A percentile compares a stretch with the other conserved stretches of the same genome.
Conservation (phyloP, 371 early-diverging fungal genomes). For the Apophysomyces elegans region DNA sequence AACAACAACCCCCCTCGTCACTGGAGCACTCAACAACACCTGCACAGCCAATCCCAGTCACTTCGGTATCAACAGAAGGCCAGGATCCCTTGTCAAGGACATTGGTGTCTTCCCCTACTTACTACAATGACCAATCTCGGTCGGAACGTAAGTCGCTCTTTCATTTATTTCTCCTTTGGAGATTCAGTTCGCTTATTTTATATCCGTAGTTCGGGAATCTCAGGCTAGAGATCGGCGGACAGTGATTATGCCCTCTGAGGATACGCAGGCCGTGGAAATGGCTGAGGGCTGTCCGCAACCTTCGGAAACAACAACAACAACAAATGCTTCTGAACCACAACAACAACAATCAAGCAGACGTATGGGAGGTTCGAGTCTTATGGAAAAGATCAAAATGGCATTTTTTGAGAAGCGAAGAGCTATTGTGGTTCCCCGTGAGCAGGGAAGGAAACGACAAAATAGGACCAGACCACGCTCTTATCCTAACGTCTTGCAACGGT, state of each 20-base stretch:
- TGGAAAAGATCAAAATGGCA: slow-evolving; percentile 46
- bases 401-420: slow-evolving; percentile 51
- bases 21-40: slow-evolving; percentile 7
- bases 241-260: slow-evolving; percentile 20
- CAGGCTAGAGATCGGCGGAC: slow-evolving; percentile 29
- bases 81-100: slow-evolving; percentile 11
- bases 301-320: slow-evolving; percentile 1
- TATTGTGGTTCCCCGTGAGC: slow-evolving; percentile 12
- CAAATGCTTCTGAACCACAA: background rate
- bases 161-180: background rate
- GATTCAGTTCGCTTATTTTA: background rate
- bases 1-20: slow-evolving; percentile 14
- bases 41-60: slow-evolving; percentile 6
- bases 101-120: slow-evolving; percentile 5
- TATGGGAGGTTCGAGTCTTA: slow-evolving; percentile 21
- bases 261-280: background rate
- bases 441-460: slow-evolving; percentile 24
- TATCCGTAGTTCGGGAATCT: slow-evolving; percentile 19
- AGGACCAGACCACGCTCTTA: slow-evolving; percentile 41
- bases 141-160: slow-evolving; percentile 3
- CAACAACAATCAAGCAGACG: slow-evolving; percentile 21
- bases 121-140: slow-evolving; percentile 1
- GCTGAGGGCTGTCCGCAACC: background rate
- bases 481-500: slow-evolving; percentile 32
- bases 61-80: background rate